Conservation (phyloP, 2,329 filamentous ascomycete species). For the Calonectria honghensis region DNA sequence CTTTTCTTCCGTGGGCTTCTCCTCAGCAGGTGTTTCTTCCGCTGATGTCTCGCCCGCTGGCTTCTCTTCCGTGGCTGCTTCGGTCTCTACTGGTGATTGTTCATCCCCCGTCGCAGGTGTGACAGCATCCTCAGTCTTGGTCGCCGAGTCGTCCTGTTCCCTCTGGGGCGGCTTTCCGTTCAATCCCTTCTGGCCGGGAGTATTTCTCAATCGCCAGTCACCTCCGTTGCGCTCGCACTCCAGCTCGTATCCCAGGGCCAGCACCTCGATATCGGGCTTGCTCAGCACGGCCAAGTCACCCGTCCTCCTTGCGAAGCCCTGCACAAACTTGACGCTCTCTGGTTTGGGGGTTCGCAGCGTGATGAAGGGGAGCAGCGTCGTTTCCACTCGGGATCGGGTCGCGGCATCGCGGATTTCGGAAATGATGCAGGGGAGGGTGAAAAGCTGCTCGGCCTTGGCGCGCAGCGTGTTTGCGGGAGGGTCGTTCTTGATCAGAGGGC, state of each 20-base stretch:
- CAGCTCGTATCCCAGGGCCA: conserved; percentile 95
- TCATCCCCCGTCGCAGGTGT: conserved; percentile 33
- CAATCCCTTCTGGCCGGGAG: conserved; percentile 85
- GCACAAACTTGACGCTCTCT: conserved; percentile 86
- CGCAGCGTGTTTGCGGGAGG: conserved; percentile 89
- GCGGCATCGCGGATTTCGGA: conserved; percentile 91
- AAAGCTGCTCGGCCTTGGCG: conserved; percentile 83
- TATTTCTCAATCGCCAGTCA: conserved; percentile 87
- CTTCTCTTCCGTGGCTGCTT: conserved; percentile 35
- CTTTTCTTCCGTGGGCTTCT: conserved; percentile 31
- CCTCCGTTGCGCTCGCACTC: conserved; percentile 94
- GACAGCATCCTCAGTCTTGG: conserved; percentile 25
- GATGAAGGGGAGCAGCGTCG: conserved; percentile 89
- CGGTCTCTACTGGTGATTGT: conserved; percentile 35
- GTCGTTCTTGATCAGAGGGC: conserved; percentile 95
- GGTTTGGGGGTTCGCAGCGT: conserved; percentile 84
- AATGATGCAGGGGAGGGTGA: conserved; percentile 90
- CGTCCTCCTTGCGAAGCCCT: conserved; percentile 90
- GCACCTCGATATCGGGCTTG: conserved; percentile 89
- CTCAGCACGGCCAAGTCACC: conserved; percentile 93
- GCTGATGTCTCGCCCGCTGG: conserved; percentile 36
- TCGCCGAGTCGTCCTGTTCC: conserved; percentile 43
- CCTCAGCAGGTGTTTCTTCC: conserved; percentile 29
- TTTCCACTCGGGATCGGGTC: conserved; percentile 88
- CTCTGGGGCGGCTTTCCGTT: conserved; percentile 77